Evolutionary conservation across 2,329 filamentous ascomycete genomes (phyloP).

Genomic region (Fonsecaea nubica): DNA sequence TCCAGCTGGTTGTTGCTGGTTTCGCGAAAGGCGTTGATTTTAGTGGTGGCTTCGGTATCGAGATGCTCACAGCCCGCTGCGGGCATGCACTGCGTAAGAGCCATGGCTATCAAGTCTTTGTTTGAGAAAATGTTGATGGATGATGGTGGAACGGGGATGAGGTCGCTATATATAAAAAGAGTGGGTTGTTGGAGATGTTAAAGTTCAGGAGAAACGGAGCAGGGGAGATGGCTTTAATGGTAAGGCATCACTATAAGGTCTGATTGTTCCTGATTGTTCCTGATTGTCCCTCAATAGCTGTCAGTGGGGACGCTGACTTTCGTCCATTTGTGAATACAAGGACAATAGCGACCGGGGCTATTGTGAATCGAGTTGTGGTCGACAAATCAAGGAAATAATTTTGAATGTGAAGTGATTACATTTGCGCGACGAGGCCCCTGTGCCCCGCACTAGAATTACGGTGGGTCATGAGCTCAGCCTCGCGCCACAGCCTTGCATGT

Average conservation of each 20-base stretch:
- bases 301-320: not conserved
- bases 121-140: not conserved
- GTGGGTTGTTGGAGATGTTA: not conserved
- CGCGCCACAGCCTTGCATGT: not conserved
- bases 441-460: not conserved
- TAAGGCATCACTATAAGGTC: not conserved
- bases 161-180: not conserved
- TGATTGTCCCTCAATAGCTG: not conserved
- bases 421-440: not conserved
- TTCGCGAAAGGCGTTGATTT: conserved; percentile 31
- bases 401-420: not conserved
- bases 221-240: not conserved
- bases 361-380: not conserved
- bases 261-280: not conserved
- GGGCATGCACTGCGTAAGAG: conserved; percentile 33
- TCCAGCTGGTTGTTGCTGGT: conserved; percentile 20
- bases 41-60: conserved; percentile 31
- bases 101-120: conserved; percentile 18
- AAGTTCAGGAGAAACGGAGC: conserved; percentile 1
- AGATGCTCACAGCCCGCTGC: conserved; percentile 39
- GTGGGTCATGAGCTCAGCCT: not conserved
- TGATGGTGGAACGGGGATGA: not conserved
- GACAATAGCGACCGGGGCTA: not conserved
- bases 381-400: not conserved
- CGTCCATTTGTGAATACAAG: not conserved